Base-by-base conservation (phyloP, 495 filamentous ascomycete species). In the Aspergillus coremiiformis region DNA sequence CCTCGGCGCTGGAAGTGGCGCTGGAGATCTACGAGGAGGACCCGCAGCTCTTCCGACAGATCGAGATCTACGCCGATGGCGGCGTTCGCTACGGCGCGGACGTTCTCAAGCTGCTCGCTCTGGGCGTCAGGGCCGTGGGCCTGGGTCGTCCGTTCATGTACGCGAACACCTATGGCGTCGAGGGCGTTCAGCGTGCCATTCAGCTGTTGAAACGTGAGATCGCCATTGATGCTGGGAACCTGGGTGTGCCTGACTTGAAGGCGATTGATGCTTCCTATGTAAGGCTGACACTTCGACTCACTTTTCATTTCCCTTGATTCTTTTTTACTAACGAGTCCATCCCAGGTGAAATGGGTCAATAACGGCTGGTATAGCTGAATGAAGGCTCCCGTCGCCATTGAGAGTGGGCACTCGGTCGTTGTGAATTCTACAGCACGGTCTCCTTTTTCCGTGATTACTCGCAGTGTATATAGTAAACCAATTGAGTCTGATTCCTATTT, bases 31-130 rank as follows among this genome's bases (percentile, higher is more conserved):
- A 62, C 23, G 46, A 60, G 0, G 29, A 66, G 11, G 68, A 54
- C 0, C 72, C 74, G 1, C 62, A 70, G 20, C 58, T 76, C 12
- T 77, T 74, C 60, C 33, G 55, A 26, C 45, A 68, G 52, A 53
- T 66, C 8, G 71, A 73, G 32, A 72, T 79, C 29, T 65, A 59
- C 24, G 69, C 63, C 0, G 75, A 78, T 53, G 68, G 74, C 3
- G 75, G 76, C 1, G 62, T 79, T 4, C 64, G 70, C 1, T 70
- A 67, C 35, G 74, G 73, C 5, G 66, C 66, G 8, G 74, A 78
- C 59, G 63, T 75, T 10, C 29, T 59, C 1, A 59, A 55, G 10
- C 47, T 71, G 15, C 61, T 79, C 1, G 66, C 73, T 0, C 60
- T 77, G 15, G 74, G 75, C 4, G 72, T 71, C 1, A 66, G 66